Conservation (phyloP, 768 basidiomycete species). For the Tricholoma furcatifolium region DNA sequence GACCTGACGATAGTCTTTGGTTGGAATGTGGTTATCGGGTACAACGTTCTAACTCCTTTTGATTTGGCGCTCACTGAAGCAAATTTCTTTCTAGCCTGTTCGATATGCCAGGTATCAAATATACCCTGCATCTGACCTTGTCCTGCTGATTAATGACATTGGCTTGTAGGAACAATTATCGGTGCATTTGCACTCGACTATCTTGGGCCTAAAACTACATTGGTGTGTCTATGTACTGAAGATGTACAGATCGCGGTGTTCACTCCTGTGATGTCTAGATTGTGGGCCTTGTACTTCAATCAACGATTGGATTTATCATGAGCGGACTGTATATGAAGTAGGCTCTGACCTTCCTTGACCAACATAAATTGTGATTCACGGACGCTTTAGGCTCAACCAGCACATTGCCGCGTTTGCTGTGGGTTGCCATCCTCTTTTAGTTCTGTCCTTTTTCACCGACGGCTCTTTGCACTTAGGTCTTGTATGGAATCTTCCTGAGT, state of each 20-base stretch:
- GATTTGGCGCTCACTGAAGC: not conserved
- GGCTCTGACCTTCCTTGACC: constrained; percentile 9
- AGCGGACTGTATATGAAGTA: constrained; percentile 68
- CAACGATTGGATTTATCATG: constrained; percentile 84
- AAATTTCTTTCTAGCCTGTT: constrained; percentile 27
- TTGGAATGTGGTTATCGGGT: constrained; percentile 87
- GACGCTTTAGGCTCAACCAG: constrained; percentile 42
- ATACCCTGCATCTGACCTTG: not conserved
- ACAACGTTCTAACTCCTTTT: constrained; percentile 19
- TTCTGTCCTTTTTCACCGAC: not conserved
- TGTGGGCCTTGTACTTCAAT: constrained; percentile 65
- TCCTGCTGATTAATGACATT: constrained; percentile 29
- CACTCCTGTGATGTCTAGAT: constrained; percentile 41
- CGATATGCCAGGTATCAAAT: constrained; percentile 34
- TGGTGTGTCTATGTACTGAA: constrained; percentile 41
- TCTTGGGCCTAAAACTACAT: constrained; percentile 71
- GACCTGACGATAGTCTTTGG: constrained; percentile 68
- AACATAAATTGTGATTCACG: not conserved
- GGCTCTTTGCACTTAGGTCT: constrained; percentile 39
- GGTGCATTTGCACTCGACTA: constrained; percentile 79
- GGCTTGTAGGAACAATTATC: constrained; percentile 54
- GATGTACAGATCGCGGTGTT: not conserved
- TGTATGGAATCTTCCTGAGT: constrained; percentile 88
- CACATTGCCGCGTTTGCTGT: constrained; percentile 75
- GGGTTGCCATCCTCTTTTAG: constrained; percentile 17